phyloP scores from a whole-genome alignment of 2,329 filamentous ascomycete genomes.

The Ophiostoma himal-ulmi region DNA sequence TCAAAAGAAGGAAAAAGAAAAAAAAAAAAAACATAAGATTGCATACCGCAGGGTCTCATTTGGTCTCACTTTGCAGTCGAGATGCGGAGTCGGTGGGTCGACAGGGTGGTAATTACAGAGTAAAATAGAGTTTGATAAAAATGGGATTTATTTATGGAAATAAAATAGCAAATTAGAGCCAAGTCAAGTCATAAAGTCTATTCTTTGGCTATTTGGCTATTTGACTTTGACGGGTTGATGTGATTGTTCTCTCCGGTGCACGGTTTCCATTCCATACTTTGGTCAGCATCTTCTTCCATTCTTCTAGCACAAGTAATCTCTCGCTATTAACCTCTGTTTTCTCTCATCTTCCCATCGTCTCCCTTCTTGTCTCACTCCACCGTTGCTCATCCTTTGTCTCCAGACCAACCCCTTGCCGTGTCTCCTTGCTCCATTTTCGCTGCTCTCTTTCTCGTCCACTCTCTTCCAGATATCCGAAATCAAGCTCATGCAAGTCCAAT shows the following conservation, averaged over 20 bases:
- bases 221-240: background rate
- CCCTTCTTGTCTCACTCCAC: background rate
- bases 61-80: background rate
- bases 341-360: background rate
- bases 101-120: background rate
- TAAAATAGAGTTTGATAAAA: background rate
- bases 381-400: background rate
- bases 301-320: too few relatives aligned
- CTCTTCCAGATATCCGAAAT: background rate
- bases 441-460: background rate
- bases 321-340: too few relatives aligned
- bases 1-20: background rate
- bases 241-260: too few relatives aligned
- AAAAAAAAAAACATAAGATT: background rate
- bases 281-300: too few relatives aligned
- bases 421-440: background rate
- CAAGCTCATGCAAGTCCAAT: background rate
- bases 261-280: too few relatives aligned
- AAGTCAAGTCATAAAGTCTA: background rate
- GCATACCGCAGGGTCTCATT: background rate
- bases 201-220: background rate
- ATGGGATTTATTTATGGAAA: background rate
- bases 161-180: background rate
- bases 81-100: background rate
- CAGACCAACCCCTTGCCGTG: background rate